These are phyloP conservation scores for Silene vulgaris DNA, from an alignment of 179 eudicot genomes.

Conservation along the genomic window DNA sequence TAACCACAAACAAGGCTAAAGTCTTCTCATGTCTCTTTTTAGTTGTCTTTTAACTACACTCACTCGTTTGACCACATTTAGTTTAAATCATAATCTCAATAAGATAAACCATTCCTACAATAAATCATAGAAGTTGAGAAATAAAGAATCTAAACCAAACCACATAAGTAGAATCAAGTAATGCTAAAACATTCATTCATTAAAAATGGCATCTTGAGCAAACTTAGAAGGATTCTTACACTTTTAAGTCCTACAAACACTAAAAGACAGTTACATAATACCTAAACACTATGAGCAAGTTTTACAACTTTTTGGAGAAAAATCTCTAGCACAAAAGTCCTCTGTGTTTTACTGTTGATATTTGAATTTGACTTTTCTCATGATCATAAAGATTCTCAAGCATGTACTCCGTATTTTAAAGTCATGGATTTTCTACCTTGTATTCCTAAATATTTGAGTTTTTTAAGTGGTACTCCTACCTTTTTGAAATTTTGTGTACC, in stretches of 20 bases:
- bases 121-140: neutral
- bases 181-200: slow-evolving; percentile 7
- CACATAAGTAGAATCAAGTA: slow-evolving; percentile 23
- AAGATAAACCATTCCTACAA: neutral
- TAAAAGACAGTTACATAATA: slow-evolving; percentile 25
- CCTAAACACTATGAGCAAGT: slow-evolving; percentile 27
- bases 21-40: too few species aligned
- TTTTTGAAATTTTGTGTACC: too few species aligned
- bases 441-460: too few species aligned
- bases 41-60: too few species aligned
- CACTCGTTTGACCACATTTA: neutral
- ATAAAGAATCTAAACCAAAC: slow-evolving; percentile 16
- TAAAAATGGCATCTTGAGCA: slow-evolving; percentile 8
- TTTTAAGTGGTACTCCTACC: too few species aligned
- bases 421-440: too few species aligned
- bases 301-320: slow-evolving; percentile 23
- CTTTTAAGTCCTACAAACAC: slow-evolving; percentile 28
- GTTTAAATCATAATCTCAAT: neutral
- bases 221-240: slow-evolving; percentile 18
- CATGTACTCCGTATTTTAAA: too few species aligned
- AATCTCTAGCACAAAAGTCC: neutral
- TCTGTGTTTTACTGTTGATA: neutral
- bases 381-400: too few species aligned
- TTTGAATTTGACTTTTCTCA: too few species aligned
- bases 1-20: too few species aligned